A percentile compares a stretch with the other conserved stretches of the same genome.
Evolutionary conservation across 192 early-diverging fungal genomes (phyloP).

Genomic region (Linnemannia zychae): DNA sequence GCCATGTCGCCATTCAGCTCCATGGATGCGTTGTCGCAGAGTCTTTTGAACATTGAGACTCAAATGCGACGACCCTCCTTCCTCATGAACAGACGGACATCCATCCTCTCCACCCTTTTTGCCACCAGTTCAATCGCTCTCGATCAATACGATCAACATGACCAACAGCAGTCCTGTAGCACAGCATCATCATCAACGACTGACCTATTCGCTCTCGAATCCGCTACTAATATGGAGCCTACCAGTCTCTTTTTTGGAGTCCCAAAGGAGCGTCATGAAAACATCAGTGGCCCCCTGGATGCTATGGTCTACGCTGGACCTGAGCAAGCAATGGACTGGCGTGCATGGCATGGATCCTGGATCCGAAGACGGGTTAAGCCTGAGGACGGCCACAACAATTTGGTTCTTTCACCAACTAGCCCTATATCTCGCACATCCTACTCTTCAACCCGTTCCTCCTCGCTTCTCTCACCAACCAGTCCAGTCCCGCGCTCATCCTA

Average conservation of each 20-base stretch:
- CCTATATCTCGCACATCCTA: neutral
- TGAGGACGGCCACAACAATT: neutral
- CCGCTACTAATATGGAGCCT: neutral
- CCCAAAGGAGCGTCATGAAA: neutral
- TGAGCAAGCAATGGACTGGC: constrained; percentile 27
- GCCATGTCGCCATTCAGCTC: constrained; percentile 9
- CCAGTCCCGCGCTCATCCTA: neutral
- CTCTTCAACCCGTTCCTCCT: neutral
- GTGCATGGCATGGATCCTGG: constrained; percentile 33
- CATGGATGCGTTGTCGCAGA: constrained; percentile 31
- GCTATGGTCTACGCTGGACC: neutral
- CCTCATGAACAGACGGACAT: constrained; percentile 27
- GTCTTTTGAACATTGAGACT: constrained; percentile 36
- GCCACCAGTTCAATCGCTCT: neutral
- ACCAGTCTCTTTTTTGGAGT: neutral
- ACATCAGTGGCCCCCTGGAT: neutral
- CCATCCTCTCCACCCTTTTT: constrained; percentile 32
- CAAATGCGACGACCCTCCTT: constrained; percentile 51
- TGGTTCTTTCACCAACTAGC: neutral
- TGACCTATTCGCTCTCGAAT: neutral
- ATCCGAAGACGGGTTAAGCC: neutral
- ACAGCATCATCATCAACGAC: neutral
- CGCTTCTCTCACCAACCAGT: neutral
- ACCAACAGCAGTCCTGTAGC: constrained; percentile 14
- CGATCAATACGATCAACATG: neutral